Conservation (phyloP, 805 yeast genomes). For the Pichia phayaonensis region DNA sequence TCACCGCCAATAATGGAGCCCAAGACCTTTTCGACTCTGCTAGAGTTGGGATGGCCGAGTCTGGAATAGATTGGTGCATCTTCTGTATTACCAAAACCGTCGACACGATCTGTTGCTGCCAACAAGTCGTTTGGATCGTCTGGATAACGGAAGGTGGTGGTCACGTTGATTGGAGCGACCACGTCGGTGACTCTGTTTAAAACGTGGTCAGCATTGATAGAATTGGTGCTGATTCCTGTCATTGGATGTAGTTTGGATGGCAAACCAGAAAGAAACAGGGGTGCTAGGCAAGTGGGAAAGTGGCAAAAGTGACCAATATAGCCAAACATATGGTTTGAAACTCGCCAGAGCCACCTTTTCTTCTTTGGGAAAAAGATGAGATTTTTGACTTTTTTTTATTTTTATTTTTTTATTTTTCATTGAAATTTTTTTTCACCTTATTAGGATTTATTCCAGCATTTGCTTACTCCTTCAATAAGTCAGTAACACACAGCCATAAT, state of each 20-base stretch:
- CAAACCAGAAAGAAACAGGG: not conserved
- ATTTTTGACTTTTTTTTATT: too few relatives aligned
- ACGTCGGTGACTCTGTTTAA: conserved; percentile 54
- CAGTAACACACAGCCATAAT: not conserved
- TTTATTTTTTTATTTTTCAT: too few relatives aligned
- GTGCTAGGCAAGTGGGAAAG: too few relatives aligned
- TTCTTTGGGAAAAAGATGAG: not conserved
- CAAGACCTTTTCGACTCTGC: conserved; percentile 59
- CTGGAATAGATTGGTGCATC: conserved; percentile 56
- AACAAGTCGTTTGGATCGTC: conserved; percentile 48
- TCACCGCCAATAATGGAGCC: conserved; percentile 53
- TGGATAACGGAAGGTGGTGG: conserved; percentile 71
- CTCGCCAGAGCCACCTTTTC: not conserved
- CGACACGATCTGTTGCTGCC: conserved; percentile 32
- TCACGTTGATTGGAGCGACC: conserved; percentile 72
- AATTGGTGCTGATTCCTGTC: conserved; percentile 44
- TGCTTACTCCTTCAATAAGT: not conserved
- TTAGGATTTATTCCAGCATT: not conserved
- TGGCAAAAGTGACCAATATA: too few relatives aligned
- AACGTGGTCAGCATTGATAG: conserved; percentile 69
- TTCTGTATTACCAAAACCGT: conserved; percentile 15
- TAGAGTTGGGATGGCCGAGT: conserved; percentile 63
- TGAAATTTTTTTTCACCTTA: too few relatives aligned
- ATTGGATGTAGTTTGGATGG: conserved; percentile 30
- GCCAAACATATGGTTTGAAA: too few relatives aligned